phyloP scores from a whole-genome alignment of 805 yeast genomes.

The Candida vaughaniae region DNA sequence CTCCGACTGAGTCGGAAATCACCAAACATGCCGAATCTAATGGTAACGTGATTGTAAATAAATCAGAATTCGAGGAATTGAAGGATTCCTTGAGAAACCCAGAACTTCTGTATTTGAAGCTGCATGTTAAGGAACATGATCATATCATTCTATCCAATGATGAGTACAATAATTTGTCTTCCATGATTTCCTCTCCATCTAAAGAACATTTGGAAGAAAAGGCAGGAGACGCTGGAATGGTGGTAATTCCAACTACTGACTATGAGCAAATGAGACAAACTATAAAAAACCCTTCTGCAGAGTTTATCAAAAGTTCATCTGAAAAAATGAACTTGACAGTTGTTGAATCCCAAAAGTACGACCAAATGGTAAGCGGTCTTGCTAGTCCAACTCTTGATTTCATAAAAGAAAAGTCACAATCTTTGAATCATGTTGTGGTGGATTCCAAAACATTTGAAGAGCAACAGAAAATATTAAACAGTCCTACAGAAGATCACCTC shows the following conservation, averaged over 20 bases:
- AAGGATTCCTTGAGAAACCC: constrained; percentile 10
- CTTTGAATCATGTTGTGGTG: constrained; percentile 12
- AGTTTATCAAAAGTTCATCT: constrained; percentile 16
- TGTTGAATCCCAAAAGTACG: constrained; percentile 9
- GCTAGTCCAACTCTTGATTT: constrained; percentile 14
- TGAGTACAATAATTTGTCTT: constrained; percentile 20
- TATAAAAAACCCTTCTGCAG: constrained; percentile 26
- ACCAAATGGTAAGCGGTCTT: constrained; percentile 7
- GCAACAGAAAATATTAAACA: constrained; percentile 8
- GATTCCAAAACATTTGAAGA: constrained; percentile 2
- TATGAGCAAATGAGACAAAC: constrained; percentile 6
- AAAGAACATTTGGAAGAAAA: constrained; percentile 23
- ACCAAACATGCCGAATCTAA: constrained; percentile 27
- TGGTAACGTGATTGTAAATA: constrained; percentile 15
- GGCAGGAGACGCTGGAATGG: constrained; percentile 14
- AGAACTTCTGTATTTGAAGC: constrained; percentile 11
- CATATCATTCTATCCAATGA: constrained; percentile 11
- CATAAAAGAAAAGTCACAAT: constrained; percentile 10
- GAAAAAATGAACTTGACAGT: constrained; percentile 7
- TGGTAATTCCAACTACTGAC: constrained; percentile 15
- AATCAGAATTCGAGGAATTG: constrained; percentile 10
- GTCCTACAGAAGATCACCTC: constrained; percentile 22
- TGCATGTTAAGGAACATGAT: constrained; percentile 11
- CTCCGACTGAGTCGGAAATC: constrained; percentile 30
- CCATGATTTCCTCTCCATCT: constrained; percentile 27